phyloP scores from a whole-genome alignment of 441 rosid species.

The Erodium trifolium region DNA sequence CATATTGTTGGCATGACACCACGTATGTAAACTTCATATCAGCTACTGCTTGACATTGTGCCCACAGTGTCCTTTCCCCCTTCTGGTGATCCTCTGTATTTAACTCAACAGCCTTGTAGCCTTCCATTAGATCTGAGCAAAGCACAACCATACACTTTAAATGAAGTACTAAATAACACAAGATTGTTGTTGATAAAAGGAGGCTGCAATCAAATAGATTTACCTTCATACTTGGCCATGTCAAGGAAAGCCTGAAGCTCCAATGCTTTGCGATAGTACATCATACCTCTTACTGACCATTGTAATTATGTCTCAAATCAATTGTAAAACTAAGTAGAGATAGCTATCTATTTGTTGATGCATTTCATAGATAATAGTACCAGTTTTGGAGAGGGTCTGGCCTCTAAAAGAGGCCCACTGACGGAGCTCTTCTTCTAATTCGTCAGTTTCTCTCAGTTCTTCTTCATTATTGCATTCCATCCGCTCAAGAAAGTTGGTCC shows the following conservation, averaged over 20 bases:
- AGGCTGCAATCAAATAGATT: not conserved
- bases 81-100: conserved; percentile 58
- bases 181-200: not conserved
- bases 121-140: conserved; percentile 86
- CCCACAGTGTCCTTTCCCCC: conserved; percentile 76
- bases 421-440: conserved; percentile 76
- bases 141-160: conserved; percentile 9
- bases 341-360: not conserved
- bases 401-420: conserved; percentile 98
- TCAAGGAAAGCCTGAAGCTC: conserved; percentile 99
- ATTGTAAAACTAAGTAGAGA: conserved; percentile 3
- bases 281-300: conserved; percentile 91
- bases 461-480: conserved; percentile 49
- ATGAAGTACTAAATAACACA: not conserved
- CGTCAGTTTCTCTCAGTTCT: conserved; percentile 49
- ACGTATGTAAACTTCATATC: conserved; percentile 97
- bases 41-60: conserved; percentile 94
- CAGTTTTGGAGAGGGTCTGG: conserved; percentile 96
- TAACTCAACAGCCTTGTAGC: conserved; percentile 83
- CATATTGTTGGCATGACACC: conserved; percentile 97
- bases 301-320: conserved; percentile 20
- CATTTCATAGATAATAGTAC: conserved; percentile 28
- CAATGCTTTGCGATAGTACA: conserved; percentile 96
- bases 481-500: conserved; percentile 91
- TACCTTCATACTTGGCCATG: conserved; percentile 97